These are phyloP conservation scores for Candida methanosorbosa DNA, from an alignment of 805 yeast genomes.

Conservation along the genomic window DNA sequence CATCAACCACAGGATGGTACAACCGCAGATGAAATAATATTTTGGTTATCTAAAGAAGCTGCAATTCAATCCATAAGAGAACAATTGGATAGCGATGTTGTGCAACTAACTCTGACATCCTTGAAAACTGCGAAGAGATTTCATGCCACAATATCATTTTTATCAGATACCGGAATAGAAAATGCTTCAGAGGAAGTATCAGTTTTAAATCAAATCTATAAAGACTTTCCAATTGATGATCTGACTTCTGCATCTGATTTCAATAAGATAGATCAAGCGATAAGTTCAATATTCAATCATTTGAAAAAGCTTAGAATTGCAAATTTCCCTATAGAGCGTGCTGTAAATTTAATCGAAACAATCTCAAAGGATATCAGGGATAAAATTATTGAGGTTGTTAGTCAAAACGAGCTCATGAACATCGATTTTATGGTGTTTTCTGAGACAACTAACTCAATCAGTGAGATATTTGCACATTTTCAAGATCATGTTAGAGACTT, in stretches of 20 bases:
- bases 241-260: conserved; percentile 40
- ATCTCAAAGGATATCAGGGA: conserved; percentile 47
- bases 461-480: conserved; percentile 35
- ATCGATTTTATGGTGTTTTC: conserved; percentile 33
- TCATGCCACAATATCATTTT: conserved; percentile 67
- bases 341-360: conserved; percentile 58
- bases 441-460: conserved; percentile 18
- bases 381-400: conserved; percentile 32
- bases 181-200: conserved; percentile 43
- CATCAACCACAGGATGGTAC: conserved; percentile 49
- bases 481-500: conserved; percentile 58
- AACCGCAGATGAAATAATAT: conserved; percentile 57
- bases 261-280: conserved; percentile 33
- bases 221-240: conserved; percentile 62
- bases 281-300: conserved; percentile 46
- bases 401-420: conserved; percentile 33
- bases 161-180: conserved; percentile 60
- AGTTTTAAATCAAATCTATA: conserved; percentile 53
- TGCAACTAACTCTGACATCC: conserved; percentile 48
- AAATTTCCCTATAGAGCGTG: conserved; percentile 55
- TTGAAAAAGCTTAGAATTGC: conserved; percentile 53
- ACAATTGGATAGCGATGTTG: conserved; percentile 49
- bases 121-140: conserved; percentile 67
- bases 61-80: conserved; percentile 46
- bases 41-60: conserved; percentile 68